Percentiles rank a stretch among this genome's conserved stretches.
Conservation (phyloP, 176 grass and related monocot species). For the Lolium rigidum region DNA sequence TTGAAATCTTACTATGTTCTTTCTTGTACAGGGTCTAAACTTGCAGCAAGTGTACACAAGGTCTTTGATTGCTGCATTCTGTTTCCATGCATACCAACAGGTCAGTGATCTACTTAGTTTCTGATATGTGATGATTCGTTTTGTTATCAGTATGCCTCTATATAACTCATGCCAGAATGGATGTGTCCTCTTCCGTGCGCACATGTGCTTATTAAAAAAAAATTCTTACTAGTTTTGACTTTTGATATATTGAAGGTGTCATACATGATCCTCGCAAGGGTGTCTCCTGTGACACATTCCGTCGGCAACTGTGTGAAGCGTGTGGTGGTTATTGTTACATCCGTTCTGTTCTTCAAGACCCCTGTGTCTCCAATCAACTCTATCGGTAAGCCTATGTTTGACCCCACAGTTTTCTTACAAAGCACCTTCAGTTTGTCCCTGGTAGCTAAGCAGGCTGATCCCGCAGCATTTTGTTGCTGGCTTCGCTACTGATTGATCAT, state of each 20-base stretch:
- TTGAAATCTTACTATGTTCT: slow-evolving; percentile 23
- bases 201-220: neutral
- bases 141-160: slow-evolving; percentile 32
- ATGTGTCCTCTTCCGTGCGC: neutral
- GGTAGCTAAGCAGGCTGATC: too few species aligned
- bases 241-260: slow-evolving; percentile 66
- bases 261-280: slow-evolving; percentile 90
- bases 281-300: slow-evolving; percentile 93
- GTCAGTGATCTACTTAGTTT: slow-evolving; percentile 39
- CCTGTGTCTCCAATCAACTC: slow-evolving; percentile 93
- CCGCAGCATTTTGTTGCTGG: too few species aligned
- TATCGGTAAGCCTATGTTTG: slow-evolving; percentile 52
- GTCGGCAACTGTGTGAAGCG: slow-evolving; percentile 97
- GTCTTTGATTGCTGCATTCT: slow-evolving; percentile 74
- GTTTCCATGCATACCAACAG: slow-evolving; percentile 99
- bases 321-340: slow-evolving; percentile 92
- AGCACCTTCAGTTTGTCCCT: too few species aligned
- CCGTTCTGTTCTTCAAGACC: slow-evolving; percentile 92
- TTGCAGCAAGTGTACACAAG: slow-evolving; percentile 73
- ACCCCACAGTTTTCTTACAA: too few species aligned
- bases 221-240: neutral
- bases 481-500: neutral
- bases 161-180: neutral
- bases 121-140: neutral
- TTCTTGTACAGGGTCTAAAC: slow-evolving; percentile 82